These are phyloP conservation scores for Neospermospora avenae DNA, from an alignment of 2,329 filamentous ascomycete species.

Conservation along the genomic window DNA sequence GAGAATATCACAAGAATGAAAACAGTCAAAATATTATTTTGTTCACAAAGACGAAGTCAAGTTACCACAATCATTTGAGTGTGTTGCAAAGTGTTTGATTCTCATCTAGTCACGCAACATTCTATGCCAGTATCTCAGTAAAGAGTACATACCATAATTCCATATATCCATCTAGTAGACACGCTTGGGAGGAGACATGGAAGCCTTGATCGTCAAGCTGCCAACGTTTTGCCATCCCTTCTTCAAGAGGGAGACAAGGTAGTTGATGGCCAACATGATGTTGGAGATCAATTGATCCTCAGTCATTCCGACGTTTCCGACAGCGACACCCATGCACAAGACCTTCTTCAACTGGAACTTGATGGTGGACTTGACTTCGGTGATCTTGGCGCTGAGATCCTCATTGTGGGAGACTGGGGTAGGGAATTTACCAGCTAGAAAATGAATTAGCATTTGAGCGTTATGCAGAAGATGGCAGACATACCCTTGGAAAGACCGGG, in stretches of 20 bases:
- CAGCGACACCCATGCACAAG: conserved; percentile 98
- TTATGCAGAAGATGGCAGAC: conserved; percentile 28
- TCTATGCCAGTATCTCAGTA: conserved; percentile 29
- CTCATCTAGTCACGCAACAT: conserved; percentile 29
- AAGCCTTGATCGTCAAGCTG: conserved; percentile 99
- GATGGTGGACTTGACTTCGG: conserved; percentile 99
- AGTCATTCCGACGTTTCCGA: conserved; percentile 97
- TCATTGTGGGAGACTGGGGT: conserved; percentile 96
- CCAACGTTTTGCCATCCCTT: conserved; percentile 99
- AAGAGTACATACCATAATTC: conserved; percentile 29
- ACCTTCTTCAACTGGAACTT: conserved; percentile 99
- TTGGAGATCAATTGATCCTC: conserved; percentile 95
- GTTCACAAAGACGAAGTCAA: too few relatives aligned
- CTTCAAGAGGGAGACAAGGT: conserved; percentile 98
- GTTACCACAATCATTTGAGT: background rate
- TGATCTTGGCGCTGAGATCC: conserved; percentile 92
- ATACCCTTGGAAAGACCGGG: conserved; percentile 95
- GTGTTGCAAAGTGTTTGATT: conserved; percentile 25
- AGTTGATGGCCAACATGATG: conserved; percentile 99
- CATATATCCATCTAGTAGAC: conserved; percentile 73
- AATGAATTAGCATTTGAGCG: conserved; percentile 31
- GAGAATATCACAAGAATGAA: too few relatives aligned
- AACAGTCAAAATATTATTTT: too few relatives aligned
- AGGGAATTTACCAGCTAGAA: conserved; percentile 95
- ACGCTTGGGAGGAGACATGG: conserved; percentile 98